phyloP scores from a whole-genome alignment of 768 basidiomycete genomes.

The Dioszegia hungarica region DNA sequence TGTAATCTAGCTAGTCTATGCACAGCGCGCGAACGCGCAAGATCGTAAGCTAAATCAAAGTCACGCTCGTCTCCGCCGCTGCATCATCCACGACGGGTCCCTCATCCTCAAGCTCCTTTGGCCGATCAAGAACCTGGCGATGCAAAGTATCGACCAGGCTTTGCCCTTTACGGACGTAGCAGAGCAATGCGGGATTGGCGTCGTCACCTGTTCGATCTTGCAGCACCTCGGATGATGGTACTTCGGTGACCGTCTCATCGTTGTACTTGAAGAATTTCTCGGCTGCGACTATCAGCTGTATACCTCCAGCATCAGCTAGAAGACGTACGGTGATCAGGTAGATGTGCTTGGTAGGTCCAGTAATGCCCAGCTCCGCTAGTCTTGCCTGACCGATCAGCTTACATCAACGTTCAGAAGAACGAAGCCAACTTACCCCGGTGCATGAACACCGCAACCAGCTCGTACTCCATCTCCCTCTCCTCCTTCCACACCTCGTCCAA shows the following conservation, averaged over 20 bases:
- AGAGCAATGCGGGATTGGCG: conserved; percentile 51
- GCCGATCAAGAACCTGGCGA: conserved; percentile 25
- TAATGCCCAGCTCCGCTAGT: conserved; percentile 58
- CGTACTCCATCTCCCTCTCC: conserved; percentile 63
- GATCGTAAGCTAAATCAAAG: neutral
- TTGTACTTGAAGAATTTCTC: conserved; percentile 96
- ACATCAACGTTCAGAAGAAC: neutral
- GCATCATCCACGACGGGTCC: neutral
- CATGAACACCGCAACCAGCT: conserved; percentile 86
- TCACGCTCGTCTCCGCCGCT: neutral
- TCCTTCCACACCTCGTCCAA: conserved; percentile 72
- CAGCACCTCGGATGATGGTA: conserved; percentile 74
- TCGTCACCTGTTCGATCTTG: conserved; percentile 63
- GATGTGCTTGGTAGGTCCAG: conserved; percentile 87
- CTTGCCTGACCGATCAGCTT: conserved; percentile 6
- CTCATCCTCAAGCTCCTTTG: neutral
- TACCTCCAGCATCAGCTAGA: conserved; percentile 9
- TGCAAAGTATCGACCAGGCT: conserved; percentile 36
- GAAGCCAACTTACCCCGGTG: conserved; percentile 69
- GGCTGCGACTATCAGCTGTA: conserved; percentile 37
- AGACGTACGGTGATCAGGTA: conserved; percentile 60
- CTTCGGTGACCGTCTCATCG: conserved; percentile 75
- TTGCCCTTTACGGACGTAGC: conserved; percentile 47
- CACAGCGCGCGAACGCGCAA: too few species aligned
- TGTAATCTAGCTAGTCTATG: too few species aligned